These are phyloP conservation scores for Fusarium sublunatum DNA, from an alignment of 2,329 filamentous ascomycete species.

Conservation along the genomic window DNA sequence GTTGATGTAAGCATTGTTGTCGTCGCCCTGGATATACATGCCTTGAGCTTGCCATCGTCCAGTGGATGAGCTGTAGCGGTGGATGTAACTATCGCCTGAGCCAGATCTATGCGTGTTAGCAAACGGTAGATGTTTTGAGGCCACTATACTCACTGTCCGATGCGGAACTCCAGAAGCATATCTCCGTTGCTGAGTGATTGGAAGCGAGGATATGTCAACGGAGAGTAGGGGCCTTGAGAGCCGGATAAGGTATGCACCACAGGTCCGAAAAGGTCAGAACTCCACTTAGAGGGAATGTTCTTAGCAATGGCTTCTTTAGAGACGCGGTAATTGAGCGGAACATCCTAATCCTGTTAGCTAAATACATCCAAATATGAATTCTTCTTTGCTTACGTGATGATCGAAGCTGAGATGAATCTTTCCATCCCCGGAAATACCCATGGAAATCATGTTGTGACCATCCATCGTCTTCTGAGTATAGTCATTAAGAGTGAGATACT, in stretches of 20 bases:
- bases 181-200: conserved; percentile 23
- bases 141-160: conserved; percentile 22
- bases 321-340: conserved; percentile 30
- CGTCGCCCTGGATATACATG: conserved; percentile 30
- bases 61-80: conserved; percentile 35
- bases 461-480: conserved; percentile 36
- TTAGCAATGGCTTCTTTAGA: conserved; percentile 20
- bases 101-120: conserved; percentile 11
- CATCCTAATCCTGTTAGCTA: conserved; percentile 19
- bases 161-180: conserved; percentile 26
- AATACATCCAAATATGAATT: rapidly evolving
- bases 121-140: rapidly evolving
- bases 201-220: conserved; percentile 31
- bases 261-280: conserved; percentile 16
- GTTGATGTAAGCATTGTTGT: conserved; percentile 37
- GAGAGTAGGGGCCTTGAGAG: conserved; percentile 21
- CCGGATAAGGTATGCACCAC: conserved; percentile 23
- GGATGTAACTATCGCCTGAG: conserved; percentile 32
- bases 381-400: conserved; percentile 26
- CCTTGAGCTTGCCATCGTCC: conserved; percentile 28
- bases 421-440: conserved; percentile 35
- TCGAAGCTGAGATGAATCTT: conserved; percentile 38
- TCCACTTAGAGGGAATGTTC: conserved; percentile 12
- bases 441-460: conserved; percentile 36
- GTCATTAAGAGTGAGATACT: conserved; percentile 25